These are phyloP conservation scores for Lichenothelia convexa DNA, from an alignment of 495 filamentous ascomycete species.

Conservation along the genomic window DNA sequence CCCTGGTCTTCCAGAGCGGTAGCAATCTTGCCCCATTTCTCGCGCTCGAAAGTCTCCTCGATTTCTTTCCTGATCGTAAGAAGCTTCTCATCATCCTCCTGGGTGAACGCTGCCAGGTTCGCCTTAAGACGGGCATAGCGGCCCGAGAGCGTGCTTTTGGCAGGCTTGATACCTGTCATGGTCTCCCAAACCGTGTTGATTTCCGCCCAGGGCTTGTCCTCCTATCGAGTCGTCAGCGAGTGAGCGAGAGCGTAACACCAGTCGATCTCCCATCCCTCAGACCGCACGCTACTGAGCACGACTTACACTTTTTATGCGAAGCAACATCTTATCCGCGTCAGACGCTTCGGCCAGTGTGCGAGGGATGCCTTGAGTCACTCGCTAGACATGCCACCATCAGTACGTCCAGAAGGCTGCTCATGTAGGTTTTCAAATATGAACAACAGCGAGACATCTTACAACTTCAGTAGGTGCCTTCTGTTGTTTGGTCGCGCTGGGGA, in stretches of 20 bases:
- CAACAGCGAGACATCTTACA: too few species aligned
- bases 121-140: conserved; percentile 7
- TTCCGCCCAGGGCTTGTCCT: conserved; percentile 4
- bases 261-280: not conserved
- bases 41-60: conserved; percentile 4
- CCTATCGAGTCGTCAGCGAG: not conserved
- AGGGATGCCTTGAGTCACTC: too few species aligned
- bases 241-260: too few species aligned
- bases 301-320: not conserved
- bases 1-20: conserved; percentile 1
- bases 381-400: too few species aligned
- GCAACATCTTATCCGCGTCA: not conserved
- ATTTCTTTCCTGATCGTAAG: conserved; percentile 2
- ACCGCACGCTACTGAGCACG: not conserved
- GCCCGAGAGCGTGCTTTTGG: conserved; percentile 3
- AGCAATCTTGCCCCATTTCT: conserved; percentile 6
- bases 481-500: too few species aligned
- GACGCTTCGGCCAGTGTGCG: not conserved
- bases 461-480: too few species aligned
- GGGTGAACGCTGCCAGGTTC: not conserved
- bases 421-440: too few species aligned
- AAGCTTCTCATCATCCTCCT: conserved; percentile 2
- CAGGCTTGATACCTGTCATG: conserved; percentile 1
- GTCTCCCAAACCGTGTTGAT: conserved; percentile 1
- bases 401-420: too few species aligned